Conservation (phyloP, 2,329 filamentous ascomycete species). For the Ceratocystis cubensis region DNA sequence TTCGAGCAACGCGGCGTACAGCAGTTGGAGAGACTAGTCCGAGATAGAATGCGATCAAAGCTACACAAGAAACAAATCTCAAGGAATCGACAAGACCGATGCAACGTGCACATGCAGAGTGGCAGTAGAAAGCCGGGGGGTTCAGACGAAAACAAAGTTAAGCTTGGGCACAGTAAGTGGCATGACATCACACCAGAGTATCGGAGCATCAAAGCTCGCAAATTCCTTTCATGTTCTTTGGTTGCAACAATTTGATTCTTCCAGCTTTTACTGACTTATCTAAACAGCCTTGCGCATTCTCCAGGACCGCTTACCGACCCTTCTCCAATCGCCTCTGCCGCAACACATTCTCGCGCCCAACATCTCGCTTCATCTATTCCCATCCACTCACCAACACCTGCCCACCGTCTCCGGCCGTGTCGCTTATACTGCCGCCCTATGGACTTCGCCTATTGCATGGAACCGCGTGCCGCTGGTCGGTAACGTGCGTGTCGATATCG, state of each 20-base stretch:
- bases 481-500: conserved; percentile 74
- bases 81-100: not conserved
- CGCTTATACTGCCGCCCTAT: conserved; percentile 82
- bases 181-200: too few species aligned
- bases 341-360: conserved; percentile 65
- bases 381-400: conserved; percentile 71
- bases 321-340: conserved; percentile 54
- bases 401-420: conserved; percentile 85
- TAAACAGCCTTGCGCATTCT: conserved; percentile 45
- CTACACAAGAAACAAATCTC: conserved; percentile 9
- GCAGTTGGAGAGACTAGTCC: conserved; percentile 14
- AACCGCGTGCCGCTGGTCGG: conserved; percentile 81
- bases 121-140: conserved; percentile 6
- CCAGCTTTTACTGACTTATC: too few species aligned
- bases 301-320: conserved; percentile 53
- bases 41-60: conserved; percentile 9
- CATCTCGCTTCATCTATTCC: conserved; percentile 58
- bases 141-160: conserved; percentile 46
- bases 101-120: conserved; percentile 1
- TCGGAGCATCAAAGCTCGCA: not conserved
- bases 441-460: conserved; percentile 95
- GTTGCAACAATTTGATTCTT: not conserved
- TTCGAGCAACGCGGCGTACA: conserved; percentile 15
- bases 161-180: conserved; percentile 48
- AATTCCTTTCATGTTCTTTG: not conserved